phyloP scores from a whole-genome alignment of 2,329 filamentous ascomycete genomes.

The Ceratocystis harringtonii region DNA sequence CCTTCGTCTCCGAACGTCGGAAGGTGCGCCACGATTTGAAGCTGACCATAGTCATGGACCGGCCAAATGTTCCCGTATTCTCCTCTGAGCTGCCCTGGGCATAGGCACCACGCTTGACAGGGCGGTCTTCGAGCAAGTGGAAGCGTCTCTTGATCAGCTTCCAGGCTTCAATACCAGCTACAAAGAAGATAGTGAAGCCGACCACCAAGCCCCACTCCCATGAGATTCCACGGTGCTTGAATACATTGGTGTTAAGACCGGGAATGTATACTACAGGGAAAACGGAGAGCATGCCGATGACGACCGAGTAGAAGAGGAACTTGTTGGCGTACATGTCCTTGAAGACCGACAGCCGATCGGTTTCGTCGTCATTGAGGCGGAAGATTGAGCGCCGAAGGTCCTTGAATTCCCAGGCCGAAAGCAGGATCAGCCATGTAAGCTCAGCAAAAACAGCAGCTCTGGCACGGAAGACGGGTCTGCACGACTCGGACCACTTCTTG shows the following conservation, averaged over 20 bases:
- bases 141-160: constrained; percentile 50
- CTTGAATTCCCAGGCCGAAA: constrained; percentile 68
- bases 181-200: constrained; percentile 47
- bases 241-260: constrained; percentile 51
- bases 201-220: constrained; percentile 65
- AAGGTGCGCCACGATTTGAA: constrained; percentile 34
- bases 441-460: constrained; percentile 59
- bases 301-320: constrained; percentile 55
- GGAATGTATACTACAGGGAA: constrained; percentile 61
- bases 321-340: constrained; percentile 53
- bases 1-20: constrained; percentile 29
- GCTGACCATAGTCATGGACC: constrained; percentile 38
- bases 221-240: constrained; percentile 54
- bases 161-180: constrained; percentile 55
- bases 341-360: constrained; percentile 38
- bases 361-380: constrained; percentile 42
- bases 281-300: constrained; percentile 44
- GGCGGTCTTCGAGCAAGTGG: constrained; percentile 36
- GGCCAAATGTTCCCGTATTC: constrained; percentile 27
- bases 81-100: constrained; percentile 38
- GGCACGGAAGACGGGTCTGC: constrained; percentile 49
- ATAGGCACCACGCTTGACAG: constrained; percentile 36
- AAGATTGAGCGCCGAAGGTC: constrained; percentile 58
- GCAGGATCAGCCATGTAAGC: constrained; percentile 57
- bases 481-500: constrained; percentile 38